Conservation (phyloP, 148 eudicot genomes). For the Cornus controversa region DNA sequence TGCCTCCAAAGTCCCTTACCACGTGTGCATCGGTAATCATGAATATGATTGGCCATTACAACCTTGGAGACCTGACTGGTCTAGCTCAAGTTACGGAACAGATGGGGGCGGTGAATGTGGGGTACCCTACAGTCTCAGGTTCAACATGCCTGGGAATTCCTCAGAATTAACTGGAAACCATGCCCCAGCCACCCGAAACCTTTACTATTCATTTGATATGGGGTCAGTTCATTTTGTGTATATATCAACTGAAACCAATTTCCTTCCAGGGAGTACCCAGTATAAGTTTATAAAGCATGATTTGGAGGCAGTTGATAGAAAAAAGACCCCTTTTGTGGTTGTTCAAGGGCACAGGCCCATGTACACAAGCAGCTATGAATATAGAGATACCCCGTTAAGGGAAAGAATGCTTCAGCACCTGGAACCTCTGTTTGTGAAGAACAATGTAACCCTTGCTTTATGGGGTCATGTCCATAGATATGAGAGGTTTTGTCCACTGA, state of each 20-base stretch:
- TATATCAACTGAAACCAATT: slow-evolving; percentile 88
- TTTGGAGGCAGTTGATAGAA: slow-evolving; percentile 71
- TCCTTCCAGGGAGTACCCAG: slow-evolving; percentile 77
- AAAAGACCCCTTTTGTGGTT: slow-evolving; percentile 81
- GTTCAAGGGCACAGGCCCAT: slow-evolving; percentile 99
- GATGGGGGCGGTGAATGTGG: slow-evolving; percentile 99
- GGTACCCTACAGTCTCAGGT: slow-evolving; percentile 87
- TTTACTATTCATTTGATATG: slow-evolving; percentile 72
- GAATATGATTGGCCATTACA: slow-evolving; percentile 95
- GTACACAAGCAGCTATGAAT: slow-evolving; percentile 84
- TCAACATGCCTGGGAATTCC: slow-evolving; percentile 98
- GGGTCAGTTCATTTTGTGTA: slow-evolving; percentile 88
- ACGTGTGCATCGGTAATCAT: slow-evolving; percentile 93
- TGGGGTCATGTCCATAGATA: slow-evolving; percentile 99
- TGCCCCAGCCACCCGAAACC: slow-evolving; percentile 83
- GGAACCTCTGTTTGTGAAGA: slow-evolving; percentile 81
- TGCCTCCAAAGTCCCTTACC: slow-evolving; percentile 79
- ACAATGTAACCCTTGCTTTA: slow-evolving; percentile 81
- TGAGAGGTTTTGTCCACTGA: slow-evolving; percentile 90
- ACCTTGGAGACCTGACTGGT: slow-evolving; percentile 98
- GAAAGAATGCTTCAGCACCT: slow-evolving; percentile 56
- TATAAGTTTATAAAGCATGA: slow-evolving; percentile 74
- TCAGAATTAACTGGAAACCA: slow-evolving; percentile 65
- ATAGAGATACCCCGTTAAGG: slow-evolving; percentile 54
- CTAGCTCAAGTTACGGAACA: slow-evolving; percentile 46